Evolutionary conservation across 1,139 yeast genomes (phyloP), one percentile per base, ranked within the genome.

Genomic region (Pichiaceae sp.): DNA sequence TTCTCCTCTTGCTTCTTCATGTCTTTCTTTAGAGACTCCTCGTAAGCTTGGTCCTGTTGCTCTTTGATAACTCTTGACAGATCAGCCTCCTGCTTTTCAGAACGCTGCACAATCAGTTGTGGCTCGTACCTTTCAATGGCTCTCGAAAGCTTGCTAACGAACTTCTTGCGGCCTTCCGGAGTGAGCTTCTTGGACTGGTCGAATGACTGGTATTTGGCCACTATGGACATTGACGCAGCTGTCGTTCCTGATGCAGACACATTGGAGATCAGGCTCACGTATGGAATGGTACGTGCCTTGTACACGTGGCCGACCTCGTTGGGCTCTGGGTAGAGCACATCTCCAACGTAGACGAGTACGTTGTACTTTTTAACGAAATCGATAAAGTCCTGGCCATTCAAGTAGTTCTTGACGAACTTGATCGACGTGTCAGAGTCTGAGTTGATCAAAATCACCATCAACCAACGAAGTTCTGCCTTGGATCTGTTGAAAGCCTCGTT

Each of bases 11-110:
- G 48, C 33, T 53, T 49, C 35, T 43, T 38, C 38, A 44, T 54
- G 50, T 75, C 81, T 29, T 57, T 60, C 31, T 68, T 60, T 21
- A 75, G 55, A 0, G 78, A 72, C 46, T 66, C 66, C 35, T 62
- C 53, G 46, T 72, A 75, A 2, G 80, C 81, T 35, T 63, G 68
- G 46, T 75, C 80, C 48, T 75, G 82, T 46, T 71, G 71, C 45
- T 70, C 69, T 48, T 75, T 70, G 29, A 75, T 52, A 21, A 65
- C 33, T 35, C 81, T 56, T 29, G 78, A 63, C 34, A 64, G 52
- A 41, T 75, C 77, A 33, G 70, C 64, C 45, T 73, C 78, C 45
- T 68, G 71, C 46, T 67, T 68, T 50, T 75, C 81, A 33, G 60
- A 60, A 33, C 75, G 54, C 29, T 71, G 69, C 3, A 72, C 58